Evolutionary conservation across 768 basidiomycete species (phyloP), one percentile per base, ranked within the genome.

Genomic region (Hygrocybe coccinea): DNA sequence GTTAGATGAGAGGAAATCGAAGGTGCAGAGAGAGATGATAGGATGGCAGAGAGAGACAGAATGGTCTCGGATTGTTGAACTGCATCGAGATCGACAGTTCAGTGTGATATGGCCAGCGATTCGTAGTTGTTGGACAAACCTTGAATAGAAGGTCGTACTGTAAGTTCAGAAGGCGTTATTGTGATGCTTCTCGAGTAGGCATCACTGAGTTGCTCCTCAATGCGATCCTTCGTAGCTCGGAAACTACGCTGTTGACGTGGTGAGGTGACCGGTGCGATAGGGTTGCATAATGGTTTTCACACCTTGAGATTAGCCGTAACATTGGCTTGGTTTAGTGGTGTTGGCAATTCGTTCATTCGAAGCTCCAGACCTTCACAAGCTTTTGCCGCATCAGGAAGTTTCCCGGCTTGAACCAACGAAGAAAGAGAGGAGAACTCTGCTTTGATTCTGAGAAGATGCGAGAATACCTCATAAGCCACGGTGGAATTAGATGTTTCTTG

Each of bases 151-250:
- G 79, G 69, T 52, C 71, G 73, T 50, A 90, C 75, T 25, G 70
- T 67, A 25, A 89, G 60, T 56, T 77, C 75, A 14, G 74, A 74
- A 3, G 79, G 69, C 22, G 78, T 76, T 25, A 87, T 65, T 2
- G 74, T 63, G 22, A 91, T 67, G 62, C 85, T 77, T 62, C 82
- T 77, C 19, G 79, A 68, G 63, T 82, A 90, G 2, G 85, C 85
- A 46, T 88, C 83, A 59, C 76, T 80, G 21, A 92, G 74, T 62
- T 89, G 83, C 57, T 91, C 90, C 64, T 89, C 83, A 6, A 81
- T 69, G 36, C 80, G 79, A 54, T 85, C 82, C 62, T 76, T 76
- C 22, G 78, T 67, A 8, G 80, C 76, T 56, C 76, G 77, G 56
- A 83, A 77, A 60, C 74, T 81, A 49, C 72, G 75, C 89, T 92